Conservation (phyloP, 202 grass and related monocot genomes). For the Hordeum pubiflorum region DNA sequence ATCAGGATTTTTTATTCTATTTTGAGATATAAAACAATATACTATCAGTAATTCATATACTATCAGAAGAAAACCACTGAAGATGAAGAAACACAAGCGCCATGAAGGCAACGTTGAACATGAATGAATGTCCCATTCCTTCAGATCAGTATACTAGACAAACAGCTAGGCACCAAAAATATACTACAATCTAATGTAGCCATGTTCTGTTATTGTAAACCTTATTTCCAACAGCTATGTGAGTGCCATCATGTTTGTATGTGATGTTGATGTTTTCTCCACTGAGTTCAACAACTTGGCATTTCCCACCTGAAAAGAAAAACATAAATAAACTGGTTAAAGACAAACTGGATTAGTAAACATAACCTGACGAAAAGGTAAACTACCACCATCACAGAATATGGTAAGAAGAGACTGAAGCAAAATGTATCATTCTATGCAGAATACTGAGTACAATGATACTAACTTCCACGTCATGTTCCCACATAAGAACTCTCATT, state of each 20-base stretch:
- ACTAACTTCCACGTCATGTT: not conserved
- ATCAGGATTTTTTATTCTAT: not conserved
- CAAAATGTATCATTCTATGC: not conserved
- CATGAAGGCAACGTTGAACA: not conserved
- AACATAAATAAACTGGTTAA: slow-evolving; percentile 15
- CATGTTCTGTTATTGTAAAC: slow-evolving; percentile 36
- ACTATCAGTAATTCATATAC: not conserved
- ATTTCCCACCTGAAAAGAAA: slow-evolving; percentile 74
- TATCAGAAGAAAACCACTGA: not conserved
- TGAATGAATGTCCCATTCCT: not conserved
- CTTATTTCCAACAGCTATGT: slow-evolving; percentile 99
- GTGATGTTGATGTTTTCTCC: slow-evolving; percentile 99
- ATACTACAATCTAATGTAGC: not conserved
- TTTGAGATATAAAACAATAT: not conserved
- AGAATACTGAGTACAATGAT: not conserved
- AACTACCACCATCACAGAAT: not conserved
- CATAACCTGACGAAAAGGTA: not conserved
- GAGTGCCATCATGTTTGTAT: slow-evolving; percentile 87
- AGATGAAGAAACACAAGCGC: not conserved
- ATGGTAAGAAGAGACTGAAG: not conserved
- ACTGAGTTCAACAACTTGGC: slow-evolving; percentile 86
- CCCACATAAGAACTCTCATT: slow-evolving; percentile 4
- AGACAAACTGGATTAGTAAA: slow-evolving; percentile 9
- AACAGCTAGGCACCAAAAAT: not conserved
- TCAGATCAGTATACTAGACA: not conserved